phyloP scores from a whole-genome alignment of 306 rosid genomes.

The Rosa multiflora region DNA sequence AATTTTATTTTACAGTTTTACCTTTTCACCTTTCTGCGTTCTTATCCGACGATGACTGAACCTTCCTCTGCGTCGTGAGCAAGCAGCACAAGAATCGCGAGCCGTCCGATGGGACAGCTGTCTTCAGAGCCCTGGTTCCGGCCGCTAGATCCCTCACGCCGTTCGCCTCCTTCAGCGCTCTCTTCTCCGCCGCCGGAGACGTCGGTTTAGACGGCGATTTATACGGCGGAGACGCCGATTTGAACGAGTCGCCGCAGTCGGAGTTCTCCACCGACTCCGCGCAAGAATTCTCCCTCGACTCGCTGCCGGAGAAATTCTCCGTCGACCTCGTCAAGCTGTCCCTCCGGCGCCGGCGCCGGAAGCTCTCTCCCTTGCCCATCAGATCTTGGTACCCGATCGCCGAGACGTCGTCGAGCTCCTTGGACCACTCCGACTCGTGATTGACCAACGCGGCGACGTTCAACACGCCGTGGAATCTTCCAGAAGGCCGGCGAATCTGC shows the following conservation, averaged over 20 bases:
- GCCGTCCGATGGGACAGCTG: conserved; percentile 19
- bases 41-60: conserved; percentile 24
- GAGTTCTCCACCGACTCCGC: conserved; percentile 23
- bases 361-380: conserved; percentile 62
- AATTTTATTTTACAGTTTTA: conserved; percentile 1
- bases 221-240: conserved; percentile 36
- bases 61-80: conserved; percentile 34
- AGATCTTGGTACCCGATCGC: conserved; percentile 77
- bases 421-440: conserved; percentile 44
- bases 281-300: conserved; percentile 40
- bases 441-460: conserved; percentile 63
- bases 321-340: conserved; percentile 3
- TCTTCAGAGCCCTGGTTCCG: conserved; percentile 34
- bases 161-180: conserved; percentile 63
- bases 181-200: background rate
- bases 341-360: conserved; percentile 17
- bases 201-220: conserved; percentile 9
- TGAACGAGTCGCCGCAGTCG: conserved; percentile 43
- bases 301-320: conserved; percentile 26
- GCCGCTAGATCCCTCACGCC: conserved; percentile 52
- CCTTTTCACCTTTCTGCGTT: conserved; percentile 19
- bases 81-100: conserved; percentile 72
- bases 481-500: conserved; percentile 80
- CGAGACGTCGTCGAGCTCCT: conserved; percentile 37
- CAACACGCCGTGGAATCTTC: conserved; percentile 75